Conservation (phyloP, 768 basidiomycete species). For the Russula lepida region DNA sequence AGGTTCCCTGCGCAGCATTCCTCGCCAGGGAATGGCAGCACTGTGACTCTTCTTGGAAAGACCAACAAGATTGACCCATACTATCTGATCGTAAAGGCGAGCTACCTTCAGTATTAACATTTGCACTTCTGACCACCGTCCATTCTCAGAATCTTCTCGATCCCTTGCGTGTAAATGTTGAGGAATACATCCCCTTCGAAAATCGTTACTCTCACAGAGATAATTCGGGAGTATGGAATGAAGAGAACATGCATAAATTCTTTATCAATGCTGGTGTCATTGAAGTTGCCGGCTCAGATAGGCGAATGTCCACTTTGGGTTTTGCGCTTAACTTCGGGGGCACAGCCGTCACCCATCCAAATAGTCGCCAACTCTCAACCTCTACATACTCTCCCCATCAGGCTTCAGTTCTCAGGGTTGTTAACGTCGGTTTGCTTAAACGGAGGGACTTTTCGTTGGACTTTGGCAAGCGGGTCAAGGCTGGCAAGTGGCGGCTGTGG, state of each 20-base stretch:
- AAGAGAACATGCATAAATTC: slow-evolving; percentile 51
- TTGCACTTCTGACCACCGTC: slow-evolving; percentile 2
- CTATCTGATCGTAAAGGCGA: slow-evolving; percentile 75
- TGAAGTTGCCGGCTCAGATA: slow-evolving; percentile 39
- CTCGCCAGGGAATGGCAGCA: slow-evolving; percentile 24
- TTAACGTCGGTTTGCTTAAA: slow-evolving; percentile 72
- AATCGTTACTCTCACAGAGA: slow-evolving; percentile 67
- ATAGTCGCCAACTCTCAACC: slow-evolving; percentile 26
- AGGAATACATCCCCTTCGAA: slow-evolving; percentile 44
- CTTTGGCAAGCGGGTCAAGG: slow-evolving; percentile 64
- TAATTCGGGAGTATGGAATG: slow-evolving; percentile 56
- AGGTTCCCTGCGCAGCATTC: slow-evolving; percentile 27
- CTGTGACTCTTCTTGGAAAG: slow-evolving; percentile 41
- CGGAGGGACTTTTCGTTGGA: slow-evolving; percentile 75
- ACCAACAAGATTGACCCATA: slow-evolving; percentile 82
- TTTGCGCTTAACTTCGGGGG: slow-evolving; percentile 36
- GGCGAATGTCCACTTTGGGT: slow-evolving; percentile 34
- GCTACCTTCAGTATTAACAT: slow-evolving; percentile 20
- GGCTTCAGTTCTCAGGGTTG: slow-evolving; percentile 51
- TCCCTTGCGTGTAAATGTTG: slow-evolving; percentile 61
- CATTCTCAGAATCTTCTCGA: slow-evolving; percentile 51
- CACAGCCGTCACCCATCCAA: slow-evolving; percentile 21
- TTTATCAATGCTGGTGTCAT: slow-evolving; percentile 56
- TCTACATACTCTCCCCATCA: slow-evolving; percentile 28
- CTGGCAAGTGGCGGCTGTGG: slow-evolving; percentile 84